These are phyloP conservation scores for Raffaelea ambrosiae DNA, from an alignment of 2,329 filamentous ascomycete genomes.

Conservation along the genomic window DNA sequence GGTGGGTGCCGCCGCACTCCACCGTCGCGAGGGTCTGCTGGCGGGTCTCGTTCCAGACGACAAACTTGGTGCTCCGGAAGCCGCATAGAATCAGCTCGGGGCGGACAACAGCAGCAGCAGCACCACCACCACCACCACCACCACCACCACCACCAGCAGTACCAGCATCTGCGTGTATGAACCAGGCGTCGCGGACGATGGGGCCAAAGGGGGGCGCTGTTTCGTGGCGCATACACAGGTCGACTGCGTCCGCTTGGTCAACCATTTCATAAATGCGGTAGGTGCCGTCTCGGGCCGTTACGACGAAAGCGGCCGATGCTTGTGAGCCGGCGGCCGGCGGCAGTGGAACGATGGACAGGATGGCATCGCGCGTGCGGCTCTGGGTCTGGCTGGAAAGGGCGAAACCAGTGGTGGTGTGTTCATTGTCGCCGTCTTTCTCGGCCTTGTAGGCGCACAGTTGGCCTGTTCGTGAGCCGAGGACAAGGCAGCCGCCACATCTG, in stretches of 20 bases:
- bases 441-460: constrained; percentile 29
- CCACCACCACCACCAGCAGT: too few relatives aligned
- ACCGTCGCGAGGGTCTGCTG: constrained; percentile 63
- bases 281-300: constrained; percentile 68
- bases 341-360: constrained; percentile 56
- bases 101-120: constrained; percentile 9
- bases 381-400: constrained; percentile 20
- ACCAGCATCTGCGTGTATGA: constrained; percentile 23
- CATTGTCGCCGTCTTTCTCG: not conserved
- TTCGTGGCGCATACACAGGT: constrained; percentile 49
- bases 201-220: constrained; percentile 63
- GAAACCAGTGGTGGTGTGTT: constrained; percentile 10
- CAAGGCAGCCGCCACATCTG: constrained; percentile 22
- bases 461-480: constrained; percentile 48
- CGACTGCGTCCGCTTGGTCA: too few relatives aligned
- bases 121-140: constrained; percentile 15
- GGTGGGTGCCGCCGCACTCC: constrained; percentile 78
- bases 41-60: constrained; percentile 69
- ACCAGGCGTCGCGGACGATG: constrained; percentile 65
- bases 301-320: constrained; percentile 45
- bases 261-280: constrained; percentile 53
- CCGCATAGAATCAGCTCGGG: constrained; percentile 64
- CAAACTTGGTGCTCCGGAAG: constrained; percentile 70
- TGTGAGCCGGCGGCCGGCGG: constrained; percentile 19
- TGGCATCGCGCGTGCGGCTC: constrained; percentile 31